phyloP scores from a whole-genome alignment of 495 filamentous ascomycete genomes.

The Xylaria telfairii region DNA sequence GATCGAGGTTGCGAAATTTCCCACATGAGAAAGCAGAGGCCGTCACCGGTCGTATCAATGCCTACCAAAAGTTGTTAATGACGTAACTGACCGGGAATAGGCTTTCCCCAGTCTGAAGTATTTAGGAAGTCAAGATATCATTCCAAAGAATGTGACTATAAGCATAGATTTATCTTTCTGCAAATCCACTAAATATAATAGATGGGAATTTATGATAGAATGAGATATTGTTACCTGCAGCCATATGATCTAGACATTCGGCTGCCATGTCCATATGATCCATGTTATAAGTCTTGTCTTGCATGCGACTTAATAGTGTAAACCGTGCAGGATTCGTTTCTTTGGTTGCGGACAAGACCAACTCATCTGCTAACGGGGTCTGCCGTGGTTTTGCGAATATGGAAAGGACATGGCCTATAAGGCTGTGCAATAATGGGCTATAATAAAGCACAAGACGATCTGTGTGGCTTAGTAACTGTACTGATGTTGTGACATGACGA shows the following conservation, averaged over 20 bases:
- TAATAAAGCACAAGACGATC: constrained; percentile 52
- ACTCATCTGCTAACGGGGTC: constrained; percentile 52
- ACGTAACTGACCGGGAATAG: too few species aligned
- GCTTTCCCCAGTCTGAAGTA: too few species aligned
- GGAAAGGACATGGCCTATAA: constrained; percentile 46
- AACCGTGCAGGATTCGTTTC: constrained; percentile 47
- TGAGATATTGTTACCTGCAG: too few species aligned
- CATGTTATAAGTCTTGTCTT: constrained; percentile 33
- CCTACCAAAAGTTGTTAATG: too few species aligned
- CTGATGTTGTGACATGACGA: not conserved
- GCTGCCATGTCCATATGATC: constrained; percentile 51
- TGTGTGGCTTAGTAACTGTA: constrained; percentile 21
- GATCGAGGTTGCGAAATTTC: constrained; percentile 64
- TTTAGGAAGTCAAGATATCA: too few species aligned
- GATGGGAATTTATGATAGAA: too few species aligned
- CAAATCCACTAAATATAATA: too few species aligned
- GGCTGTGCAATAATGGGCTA: constrained; percentile 45
- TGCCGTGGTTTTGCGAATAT: constrained; percentile 51
- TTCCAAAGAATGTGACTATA: too few species aligned
- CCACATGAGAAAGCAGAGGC: constrained; percentile 70
- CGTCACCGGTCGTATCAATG: constrained; percentile 72
- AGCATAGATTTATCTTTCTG: too few species aligned
- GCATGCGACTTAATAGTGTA: constrained; percentile 53
- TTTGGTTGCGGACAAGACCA: constrained; percentile 47
- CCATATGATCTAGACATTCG: constrained; percentile 60